Conservation (phyloP, 2,329 filamentous ascomycete genomes). For the Dactylellina parvicollis region DNA sequence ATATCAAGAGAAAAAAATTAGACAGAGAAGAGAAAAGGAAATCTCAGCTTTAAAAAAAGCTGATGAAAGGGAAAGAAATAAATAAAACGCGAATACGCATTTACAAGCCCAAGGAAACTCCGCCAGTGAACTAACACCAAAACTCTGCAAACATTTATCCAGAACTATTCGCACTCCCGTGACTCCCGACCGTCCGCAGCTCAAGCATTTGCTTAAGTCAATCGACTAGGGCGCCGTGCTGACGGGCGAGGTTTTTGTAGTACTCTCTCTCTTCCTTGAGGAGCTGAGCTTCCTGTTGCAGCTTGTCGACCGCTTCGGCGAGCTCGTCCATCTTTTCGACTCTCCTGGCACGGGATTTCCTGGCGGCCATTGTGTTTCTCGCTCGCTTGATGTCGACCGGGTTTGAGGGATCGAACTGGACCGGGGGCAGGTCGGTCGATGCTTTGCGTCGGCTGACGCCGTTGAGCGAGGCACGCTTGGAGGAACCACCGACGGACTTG, state of each 20-base stretch:
- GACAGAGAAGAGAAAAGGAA: slow-evolving; percentile 10
- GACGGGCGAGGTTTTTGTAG: slow-evolving; percentile 51
- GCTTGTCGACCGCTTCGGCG: slow-evolving; percentile 76
- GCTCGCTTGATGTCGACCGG: slow-evolving; percentile 88
- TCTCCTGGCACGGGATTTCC: slow-evolving; percentile 90
- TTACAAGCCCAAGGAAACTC: slow-evolving; percentile 54
- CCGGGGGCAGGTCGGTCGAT: slow-evolving; percentile 62
- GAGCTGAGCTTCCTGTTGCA: slow-evolving; percentile 71
- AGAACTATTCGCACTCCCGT: too few relatives aligned
- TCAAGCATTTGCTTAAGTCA: slow-evolving; percentile 48
- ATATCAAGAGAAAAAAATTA: slow-evolving; percentile 17
- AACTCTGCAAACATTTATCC: too few relatives aligned
- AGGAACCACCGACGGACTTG: slow-evolving; percentile 60
- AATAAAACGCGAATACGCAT: slow-evolving; percentile 8
- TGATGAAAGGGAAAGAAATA: neutral
- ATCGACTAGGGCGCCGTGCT: slow-evolving; percentile 51
- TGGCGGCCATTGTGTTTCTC: slow-evolving; percentile 90
- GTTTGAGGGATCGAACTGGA: slow-evolving; percentile 71
- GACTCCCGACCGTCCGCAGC: slow-evolving; percentile 6
- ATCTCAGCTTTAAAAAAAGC: slow-evolving; percentile 9
- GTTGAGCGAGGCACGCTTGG: slow-evolving; percentile 73
- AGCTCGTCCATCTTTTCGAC: slow-evolving; percentile 78
- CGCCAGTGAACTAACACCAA: too few relatives aligned
- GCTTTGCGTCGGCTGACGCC: slow-evolving; percentile 79
- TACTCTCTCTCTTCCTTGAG: slow-evolving; percentile 70